Evolutionary conservation across 2,329 filamentous ascomycete species (phyloP), one percentile per base, ranked within the genome.

Genomic region (Scedosporium boydii): DNA sequence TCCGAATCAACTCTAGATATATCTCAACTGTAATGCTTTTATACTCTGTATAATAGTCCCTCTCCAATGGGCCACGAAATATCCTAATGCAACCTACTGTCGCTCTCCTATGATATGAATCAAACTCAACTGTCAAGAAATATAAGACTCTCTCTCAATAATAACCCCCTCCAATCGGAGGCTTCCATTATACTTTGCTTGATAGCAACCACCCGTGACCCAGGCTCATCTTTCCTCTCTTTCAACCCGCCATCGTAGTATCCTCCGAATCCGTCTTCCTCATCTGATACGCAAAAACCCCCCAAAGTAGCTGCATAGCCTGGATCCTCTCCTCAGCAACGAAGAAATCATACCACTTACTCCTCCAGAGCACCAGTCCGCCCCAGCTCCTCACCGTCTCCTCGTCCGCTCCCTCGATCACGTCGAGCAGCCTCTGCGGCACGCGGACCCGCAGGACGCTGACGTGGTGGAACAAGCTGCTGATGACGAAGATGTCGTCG

Each of bases 401-500:
- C 6, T 70, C 70, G 41, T 75, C 73, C 3, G 67, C 68, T 0
- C 84, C 84, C 6, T 78, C 80, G 2, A 87, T 66, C 6, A 82
- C 80, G 16, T 77, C 75, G 34, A 87, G 73, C 57, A 87, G 70
- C 26, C 75, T 73, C 29, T 74, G 72, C 1, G 85, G 83, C 18
- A 87, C 83, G n/a, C 84, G 78, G 27, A 86, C 78, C 26, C 85
- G 74, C 63, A 87, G 68, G 58, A 88, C 71, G 27, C 78, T 82
- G 12, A 88, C 65, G 67, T 88, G 85, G 67, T 88, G 85, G 69
- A 86, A 86, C 34, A 87, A 70, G 4, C 78, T 79, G 70, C 82
- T 86, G 48, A 87, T 70, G 48, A 88, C 75, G 65, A 86, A 87
- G 1, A 87, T 74, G 66, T 88, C 85, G 66, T 88, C 85, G 67